Base-by-base conservation (phyloP, 2,329 filamentous ascomycete species). In the Chaetomiaceae sp. region DNA sequence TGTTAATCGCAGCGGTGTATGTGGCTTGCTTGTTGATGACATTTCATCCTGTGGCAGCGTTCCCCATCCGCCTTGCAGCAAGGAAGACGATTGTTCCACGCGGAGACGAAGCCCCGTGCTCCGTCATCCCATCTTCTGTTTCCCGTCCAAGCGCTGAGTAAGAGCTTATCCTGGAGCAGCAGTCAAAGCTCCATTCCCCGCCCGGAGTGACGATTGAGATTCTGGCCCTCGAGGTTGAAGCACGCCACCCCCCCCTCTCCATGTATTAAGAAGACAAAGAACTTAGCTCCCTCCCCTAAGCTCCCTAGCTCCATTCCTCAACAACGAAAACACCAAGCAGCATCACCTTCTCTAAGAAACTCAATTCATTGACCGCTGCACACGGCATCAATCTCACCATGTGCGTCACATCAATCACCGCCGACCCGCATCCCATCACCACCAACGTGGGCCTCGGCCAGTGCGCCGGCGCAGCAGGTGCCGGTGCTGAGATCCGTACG, bases 371-470 rank as follows among this genome's bases (percentile, higher is more conserved):
- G n/a, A n/a, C n/a, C n/a, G n/a, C n/a, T n/a, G n/a, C 2, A n/a
- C 14, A 14, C 29, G 7, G 15, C 14, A n/a, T 32, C 14, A 14
- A 14, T 14, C 33, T 11, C 27, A 15, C 17, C 17, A 47, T 47
- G 45, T 42, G 38, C 15, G 26, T 42, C 33, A 38, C 38, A 17
- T 33, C 33, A n/a, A 4, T 20, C 8, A 37, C 32, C 33, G n/a
- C 18, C 6, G 32, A 41, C 4, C 12, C 38, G 2, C 10, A 37
- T 5, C 45, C 45, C 10, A 27, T 36, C 15, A 47, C 45, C 7
- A 47, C 45, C 34, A 47, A 47, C 38, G 38, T 47, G 24, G 38
- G 45, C n/a, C 14, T 47, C 11, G 45, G 45, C 4, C 45, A 47
- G 26, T 47, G 45, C 6, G 45, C 45, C 11, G 45, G 45, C 8